Evolutionary conservation across 2,329 filamentous ascomycete species (phyloP), one percentile per base, ranked within the genome.

Genomic region (Penicillium griseofulvum): DNA sequence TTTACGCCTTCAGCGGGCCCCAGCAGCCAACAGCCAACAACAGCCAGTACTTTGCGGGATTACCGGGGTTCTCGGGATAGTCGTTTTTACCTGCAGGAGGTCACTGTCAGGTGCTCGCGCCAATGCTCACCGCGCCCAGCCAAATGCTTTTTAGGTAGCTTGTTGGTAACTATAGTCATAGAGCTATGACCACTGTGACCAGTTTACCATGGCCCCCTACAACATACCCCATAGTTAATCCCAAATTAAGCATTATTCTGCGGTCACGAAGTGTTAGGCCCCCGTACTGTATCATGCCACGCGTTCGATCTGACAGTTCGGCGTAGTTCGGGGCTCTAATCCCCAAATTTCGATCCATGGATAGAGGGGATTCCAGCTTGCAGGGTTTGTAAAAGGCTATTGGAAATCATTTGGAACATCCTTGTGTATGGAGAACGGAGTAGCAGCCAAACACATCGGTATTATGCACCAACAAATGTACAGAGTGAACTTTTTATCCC

Each of bases 311-410:
- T 47, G 37, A 48, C 48, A 43, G 39, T 36, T 57, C 57, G 55
- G 57, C 31, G 48, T 39, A 49, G 44, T 52, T 59, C 51, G 55
- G 55, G 44, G 39, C 14, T 31, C 26, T 19, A 46, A 54, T 49
- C 53, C 36, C 49, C 55, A 49, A 16, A 17, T 8, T 12, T 19
- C 43, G 19, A 50, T 50, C 50, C 43, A 56, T 48, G 47, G 47
- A 42, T 16, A 1, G 11, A 31, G 28, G 42, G 17, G n/a, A 22
- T 31, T 5, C 29, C 29, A 2, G 29, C 2, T 14, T 31, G 12
- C 29, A 39, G 6, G 37, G 12, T 14, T 14, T 11, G 19, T 14
- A 38, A 14, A 38, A 5, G 17, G 11, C 3, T 39, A 22, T 22
- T 39, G 6, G 22, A 9, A 11, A 26, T 26, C 14, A 51, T 28